Conservation (phyloP, 2,329 filamentous ascomycete species). For the Phaeosphaeria sp. region DNA sequence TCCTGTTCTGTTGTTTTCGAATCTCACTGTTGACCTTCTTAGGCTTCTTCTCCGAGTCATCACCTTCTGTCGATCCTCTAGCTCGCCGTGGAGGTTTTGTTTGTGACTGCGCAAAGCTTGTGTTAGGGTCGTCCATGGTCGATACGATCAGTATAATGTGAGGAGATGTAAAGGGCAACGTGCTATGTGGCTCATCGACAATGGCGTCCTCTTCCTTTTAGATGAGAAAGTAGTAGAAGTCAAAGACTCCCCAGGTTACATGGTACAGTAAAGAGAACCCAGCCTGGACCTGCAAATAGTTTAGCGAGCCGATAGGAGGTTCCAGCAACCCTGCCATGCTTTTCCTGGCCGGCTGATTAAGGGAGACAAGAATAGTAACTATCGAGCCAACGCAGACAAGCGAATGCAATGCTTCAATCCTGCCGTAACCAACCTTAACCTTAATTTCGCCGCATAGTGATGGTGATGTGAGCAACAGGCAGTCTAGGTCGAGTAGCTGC, state of each 20-base stretch:
- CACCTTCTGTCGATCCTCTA: constrained; percentile 9
- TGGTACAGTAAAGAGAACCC: constrained; percentile 15
- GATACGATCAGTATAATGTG: constrained; percentile 19
- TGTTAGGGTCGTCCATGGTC: constrained; percentile 25
- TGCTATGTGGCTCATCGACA: constrained; percentile 13
- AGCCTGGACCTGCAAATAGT: constrained; percentile 15
- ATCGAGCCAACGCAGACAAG: constrained; percentile 20
- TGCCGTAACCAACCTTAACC: constrained; percentile 25
- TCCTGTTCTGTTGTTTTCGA: constrained; percentile 47
- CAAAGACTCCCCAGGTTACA: constrained; percentile 24
- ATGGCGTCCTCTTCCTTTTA: constrained; percentile 21
- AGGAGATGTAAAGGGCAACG: constrained; percentile 11
- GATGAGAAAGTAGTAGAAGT: constrained; percentile 18
- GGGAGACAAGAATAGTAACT: constrained; percentile 34
- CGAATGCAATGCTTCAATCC: constrained; percentile 16
- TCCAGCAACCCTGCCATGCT: constrained; percentile 20
- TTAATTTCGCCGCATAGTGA: constrained; percentile 23
- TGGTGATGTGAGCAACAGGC: constrained; percentile 8
- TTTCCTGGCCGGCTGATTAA: constrained; percentile 40
- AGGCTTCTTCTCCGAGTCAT: constrained; percentile 29
- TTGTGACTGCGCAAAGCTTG: constrained; percentile 12
- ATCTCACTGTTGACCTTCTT: constrained; percentile 47
- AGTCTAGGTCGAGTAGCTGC: background rate
- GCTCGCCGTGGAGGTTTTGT: constrained; percentile 13
- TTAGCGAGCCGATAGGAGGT: constrained; percentile 22